Evolutionary conservation across 1,284 basidiomycete species (phyloP).

Genomic region (Pyrrhoderma noxium): DNA sequence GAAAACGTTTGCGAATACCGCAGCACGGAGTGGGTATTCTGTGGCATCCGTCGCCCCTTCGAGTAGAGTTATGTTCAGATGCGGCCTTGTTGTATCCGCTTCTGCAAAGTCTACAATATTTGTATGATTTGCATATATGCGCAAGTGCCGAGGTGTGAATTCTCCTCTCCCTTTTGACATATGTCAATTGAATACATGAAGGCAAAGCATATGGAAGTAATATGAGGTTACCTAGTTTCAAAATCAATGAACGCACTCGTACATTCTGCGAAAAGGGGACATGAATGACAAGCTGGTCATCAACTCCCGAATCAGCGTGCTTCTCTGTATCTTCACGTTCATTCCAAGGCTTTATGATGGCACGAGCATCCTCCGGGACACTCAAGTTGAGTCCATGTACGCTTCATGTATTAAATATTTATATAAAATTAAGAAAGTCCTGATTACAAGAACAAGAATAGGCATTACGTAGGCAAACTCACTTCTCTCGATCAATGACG

Average conservation of each 20-base stretch:
- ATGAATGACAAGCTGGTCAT: slow-evolving; percentile 79
- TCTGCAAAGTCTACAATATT: slow-evolving; percentile 72
- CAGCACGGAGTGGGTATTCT: slow-evolving; percentile 71
- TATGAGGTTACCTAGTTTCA: slow-evolving; percentile 56
- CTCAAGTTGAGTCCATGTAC: slow-evolving; percentile 73
- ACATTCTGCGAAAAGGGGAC: slow-evolving; percentile 75
- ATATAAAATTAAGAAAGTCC: slow-evolving; percentile 20
- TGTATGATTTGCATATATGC: slow-evolving; percentile 62
- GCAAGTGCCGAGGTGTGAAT: slow-evolving; percentile 53
- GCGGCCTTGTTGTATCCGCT: slow-evolving; percentile 57
- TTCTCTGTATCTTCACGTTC: slow-evolving; percentile 59
- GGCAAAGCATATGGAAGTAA: slow-evolving; percentile 3
- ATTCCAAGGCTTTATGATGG: slow-evolving; percentile 73
- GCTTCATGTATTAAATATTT: slow-evolving; percentile 40
- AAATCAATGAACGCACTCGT: slow-evolving; percentile 58
- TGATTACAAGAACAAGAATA: slow-evolving; percentile 7
- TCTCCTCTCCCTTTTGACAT: slow-evolving; percentile 61
- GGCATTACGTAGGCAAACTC: slow-evolving; percentile 28
- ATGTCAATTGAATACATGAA: not conserved
- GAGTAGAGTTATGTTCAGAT: slow-evolving; percentile 61
- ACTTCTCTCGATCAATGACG: slow-evolving; percentile 68
- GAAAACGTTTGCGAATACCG: slow-evolving; percentile 68
- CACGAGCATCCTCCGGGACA: slow-evolving; percentile 68
- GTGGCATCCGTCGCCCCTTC: slow-evolving; percentile 59
- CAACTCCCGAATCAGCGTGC: slow-evolving; percentile 67